These are phyloP conservation scores for Cucurbita moschata DNA, from an alignment of 306 rosid genomes.

Conservation along the genomic window DNA sequence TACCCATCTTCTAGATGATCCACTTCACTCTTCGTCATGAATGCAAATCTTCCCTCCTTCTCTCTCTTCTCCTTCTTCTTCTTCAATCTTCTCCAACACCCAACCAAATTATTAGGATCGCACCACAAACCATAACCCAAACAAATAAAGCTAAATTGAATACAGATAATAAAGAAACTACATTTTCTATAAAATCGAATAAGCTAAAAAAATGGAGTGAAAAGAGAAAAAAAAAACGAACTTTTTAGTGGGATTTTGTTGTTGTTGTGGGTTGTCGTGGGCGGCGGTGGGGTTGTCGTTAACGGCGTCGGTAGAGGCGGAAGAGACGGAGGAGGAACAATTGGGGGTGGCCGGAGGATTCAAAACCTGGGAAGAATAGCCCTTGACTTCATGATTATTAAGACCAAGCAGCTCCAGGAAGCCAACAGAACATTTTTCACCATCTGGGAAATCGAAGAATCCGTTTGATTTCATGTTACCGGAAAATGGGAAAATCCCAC, in stretches of 20 bases:
- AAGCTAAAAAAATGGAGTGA: no score
- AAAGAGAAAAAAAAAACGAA: slow-evolving; percentile 8
- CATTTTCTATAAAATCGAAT: no score
- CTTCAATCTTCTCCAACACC: background rate
- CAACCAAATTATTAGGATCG: no score
- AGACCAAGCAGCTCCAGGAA: slow-evolving; percentile 9
- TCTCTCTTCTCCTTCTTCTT: slow-evolving; percentile 50
- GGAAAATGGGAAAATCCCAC: background rate
- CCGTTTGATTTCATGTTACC: background rate
- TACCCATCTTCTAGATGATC: slow-evolving; percentile 85
- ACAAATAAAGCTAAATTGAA: no score
- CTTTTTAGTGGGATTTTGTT: slow-evolving; percentile 37
- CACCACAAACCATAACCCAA: no score
- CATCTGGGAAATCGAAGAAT: background rate
- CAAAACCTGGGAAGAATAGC: slow-evolving; percentile 30
- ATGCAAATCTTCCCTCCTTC: slow-evolving; percentile 55
- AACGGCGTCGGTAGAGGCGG: slow-evolving; percentile 42
- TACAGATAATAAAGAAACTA: no score
- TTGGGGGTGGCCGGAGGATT: slow-evolving; percentile 47
- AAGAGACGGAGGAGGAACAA: slow-evolving; percentile 47
- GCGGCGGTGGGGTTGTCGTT: background rate
- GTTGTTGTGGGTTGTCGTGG: slow-evolving; percentile 7
- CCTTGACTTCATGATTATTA: background rate
- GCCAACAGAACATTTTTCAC: background rate
- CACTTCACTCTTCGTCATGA: slow-evolving; percentile 79